These are phyloP conservation scores for Yamadazyma sp. DNA, from an alignment of 1,139 yeast genomes.

Conservation along the genomic window DNA sequence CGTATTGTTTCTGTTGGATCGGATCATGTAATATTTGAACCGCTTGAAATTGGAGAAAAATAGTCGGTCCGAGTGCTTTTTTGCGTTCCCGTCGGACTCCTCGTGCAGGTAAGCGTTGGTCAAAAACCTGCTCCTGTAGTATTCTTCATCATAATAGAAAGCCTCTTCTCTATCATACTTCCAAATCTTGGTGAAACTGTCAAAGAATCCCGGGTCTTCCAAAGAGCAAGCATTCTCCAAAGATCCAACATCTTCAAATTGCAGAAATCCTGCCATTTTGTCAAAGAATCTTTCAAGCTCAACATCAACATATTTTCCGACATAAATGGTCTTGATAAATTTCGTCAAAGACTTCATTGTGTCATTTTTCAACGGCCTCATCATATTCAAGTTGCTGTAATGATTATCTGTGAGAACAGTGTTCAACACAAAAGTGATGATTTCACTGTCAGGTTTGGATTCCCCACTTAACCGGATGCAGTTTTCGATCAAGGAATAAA, in stretches of 20 bases:
- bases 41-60: constrained; percentile 2
- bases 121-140: constrained; percentile 3
- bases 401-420: constrained; percentile 6
- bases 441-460: constrained; percentile 4
- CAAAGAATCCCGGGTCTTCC: constrained; percentile 11
- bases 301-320: constrained; percentile 5
- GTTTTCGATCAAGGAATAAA: background rate
- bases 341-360: background rate
- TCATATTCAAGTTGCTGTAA: constrained; percentile 4
- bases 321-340: constrained; percentile 3
- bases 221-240: too few relatives aligned
- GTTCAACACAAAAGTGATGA: constrained; percentile 6
- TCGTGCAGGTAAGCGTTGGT: background rate
- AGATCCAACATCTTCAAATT: background rate
- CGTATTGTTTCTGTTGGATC: background rate
- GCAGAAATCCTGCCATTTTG: constrained; percentile 4
- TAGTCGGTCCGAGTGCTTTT: background rate
- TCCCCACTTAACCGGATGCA: background rate
- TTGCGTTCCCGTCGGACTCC: background rate
- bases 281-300: constrained; percentile 6
- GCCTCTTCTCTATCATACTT: constrained; percentile 12
- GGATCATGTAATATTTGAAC: constrained; percentile 2
- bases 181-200: constrained; percentile 12
- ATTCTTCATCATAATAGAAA: constrained; percentile 9
- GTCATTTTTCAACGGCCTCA: constrained; percentile 2